phyloP scores from a whole-genome alignment of 2,329 filamentous ascomycete genomes.

The Monosporascus sp. region DNA sequence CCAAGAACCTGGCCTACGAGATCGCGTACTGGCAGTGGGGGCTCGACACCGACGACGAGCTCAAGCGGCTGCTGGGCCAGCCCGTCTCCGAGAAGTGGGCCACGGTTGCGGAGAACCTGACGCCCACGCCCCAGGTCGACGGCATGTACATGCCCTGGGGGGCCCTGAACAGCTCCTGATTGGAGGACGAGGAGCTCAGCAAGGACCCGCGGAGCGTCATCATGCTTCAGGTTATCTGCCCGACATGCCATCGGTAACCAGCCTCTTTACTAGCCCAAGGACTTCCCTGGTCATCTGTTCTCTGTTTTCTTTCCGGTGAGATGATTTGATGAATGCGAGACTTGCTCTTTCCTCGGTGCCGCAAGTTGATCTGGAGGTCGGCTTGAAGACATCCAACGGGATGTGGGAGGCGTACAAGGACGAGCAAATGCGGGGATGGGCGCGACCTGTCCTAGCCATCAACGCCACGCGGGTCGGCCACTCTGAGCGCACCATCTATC shows the following conservation, averaged over 20 bases:
- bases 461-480: background rate
- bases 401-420: background rate
- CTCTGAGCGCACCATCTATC: background rate
- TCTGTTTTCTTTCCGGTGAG: background rate
- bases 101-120: background rate
- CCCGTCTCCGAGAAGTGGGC: background rate
- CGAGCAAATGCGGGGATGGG: background rate
- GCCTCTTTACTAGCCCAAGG: background rate
- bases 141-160: conserved; percentile 1
- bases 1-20: background rate
- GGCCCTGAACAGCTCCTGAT: background rate
- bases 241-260: background rate
- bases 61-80: background rate
- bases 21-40: background rate
- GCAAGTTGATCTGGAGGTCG: background rate
- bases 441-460: background rate
- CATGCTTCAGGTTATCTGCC: background rate
- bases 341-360: background rate
- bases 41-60: background rate
- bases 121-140: background rate
- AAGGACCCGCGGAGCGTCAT: background rate
- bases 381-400: background rate
- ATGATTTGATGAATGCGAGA: background rate
- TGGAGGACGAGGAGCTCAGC: background rate
- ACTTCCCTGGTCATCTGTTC: background rate